Base-by-base conservation (phyloP, 352 stramenopile species). In the Pythium rishiriense region DNA sequence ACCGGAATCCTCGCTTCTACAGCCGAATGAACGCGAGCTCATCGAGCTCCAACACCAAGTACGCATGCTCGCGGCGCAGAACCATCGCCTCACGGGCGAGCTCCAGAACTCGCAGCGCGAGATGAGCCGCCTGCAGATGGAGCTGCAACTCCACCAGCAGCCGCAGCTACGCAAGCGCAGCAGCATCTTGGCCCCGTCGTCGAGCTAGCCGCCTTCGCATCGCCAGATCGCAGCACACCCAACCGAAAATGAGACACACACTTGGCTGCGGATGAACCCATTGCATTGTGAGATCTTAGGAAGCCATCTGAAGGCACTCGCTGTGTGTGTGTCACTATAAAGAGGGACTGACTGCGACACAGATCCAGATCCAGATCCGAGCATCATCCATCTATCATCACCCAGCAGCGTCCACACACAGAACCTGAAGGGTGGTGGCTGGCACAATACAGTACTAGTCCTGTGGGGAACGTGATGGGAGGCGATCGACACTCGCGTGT, bases 11-110 rank as follows among this genome's bases (percentile, higher is more conserved):
- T 71, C 62, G 3, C 25, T 53, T 0, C 55, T 74, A 19, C 56
- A 75, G 25, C 62, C 75, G 5, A 72, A 61, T n/a, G 72, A 79
- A 22, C 62, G 69, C 26, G 71, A 80, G 21, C 49, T 83, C 9
- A 52, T 69, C 49, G 76, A 88, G 54, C 60, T 86, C 45, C 78
- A 90, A 60, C 68, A 85, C 28, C 79, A 90, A 31, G 71, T 90
- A 57, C 73, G 81, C 19, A 78, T 83, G 62, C 73, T 93, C 25
- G 69, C 78, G 24, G 64, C 80, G 41, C 83, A 93, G 57, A 93
- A 93, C 64, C 72, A 75, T 35, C 76, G 72, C 12, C 72, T 93
- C 28, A 69, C 72, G 43, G 68, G 74, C 12, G 75, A 90, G 37
- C 66, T 93, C 3, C 72, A 73, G 10, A 63, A 61, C 26, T 79